A percentile compares a stretch with the other conserved stretches of the same genome.
phyloP scores from a whole-genome alignment of 768 basidiomycete species.

The Leucocoprinus sp. region DNA sequence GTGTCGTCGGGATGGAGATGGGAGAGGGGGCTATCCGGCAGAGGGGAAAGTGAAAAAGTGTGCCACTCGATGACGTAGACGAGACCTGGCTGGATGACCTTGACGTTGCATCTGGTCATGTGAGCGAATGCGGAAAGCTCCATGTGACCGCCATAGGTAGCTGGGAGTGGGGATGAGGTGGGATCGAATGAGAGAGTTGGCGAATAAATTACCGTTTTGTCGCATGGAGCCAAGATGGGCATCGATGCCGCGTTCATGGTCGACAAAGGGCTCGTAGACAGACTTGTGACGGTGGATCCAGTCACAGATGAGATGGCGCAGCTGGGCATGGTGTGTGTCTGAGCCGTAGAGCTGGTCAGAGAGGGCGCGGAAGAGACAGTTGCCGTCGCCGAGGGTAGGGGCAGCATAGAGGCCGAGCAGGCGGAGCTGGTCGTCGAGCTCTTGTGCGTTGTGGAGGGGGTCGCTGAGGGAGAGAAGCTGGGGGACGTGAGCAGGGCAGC shows the following conservation, averaged over 20 bases:
- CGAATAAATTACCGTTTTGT: conserved; percentile 49
- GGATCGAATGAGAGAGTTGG: background rate
- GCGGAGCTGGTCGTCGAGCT: conserved; percentile 65
- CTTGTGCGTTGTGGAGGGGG: conserved; percentile 56
- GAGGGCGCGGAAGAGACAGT: conserved; percentile 88
- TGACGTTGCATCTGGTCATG: conserved; percentile 68
- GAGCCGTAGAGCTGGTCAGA: conserved; percentile 83
- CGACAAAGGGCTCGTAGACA: conserved; percentile 82
- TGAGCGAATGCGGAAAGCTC: conserved; percentile 92
- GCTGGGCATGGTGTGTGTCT: conserved; percentile 54
- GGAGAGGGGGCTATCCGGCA: conserved; percentile 15
- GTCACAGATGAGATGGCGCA: conserved; percentile 73
- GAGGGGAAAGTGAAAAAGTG: conserved; percentile 28
- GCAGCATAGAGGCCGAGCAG: conserved; percentile 82
- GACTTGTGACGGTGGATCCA: conserved; percentile 66
- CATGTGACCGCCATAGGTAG: conserved; percentile 88
- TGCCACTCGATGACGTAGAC: conserved; percentile 86
- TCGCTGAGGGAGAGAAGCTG: conserved; percentile 37
- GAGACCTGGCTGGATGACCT: conserved; percentile 87
- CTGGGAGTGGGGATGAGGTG: conserved; percentile 24
- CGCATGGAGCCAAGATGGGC: conserved; percentile 73
- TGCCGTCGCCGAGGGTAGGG: conserved; percentile 81
- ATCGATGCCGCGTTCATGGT: conserved; percentile 69
- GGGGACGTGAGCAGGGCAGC: conserved; percentile 7
- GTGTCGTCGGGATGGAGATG: conserved; percentile 33